A percentile compares a stretch with the other conserved stretches of the same genome.
phyloP scores from a whole-genome alignment of 108 stramenopile species.

The Cyclostephanos invisitatus region DNA sequence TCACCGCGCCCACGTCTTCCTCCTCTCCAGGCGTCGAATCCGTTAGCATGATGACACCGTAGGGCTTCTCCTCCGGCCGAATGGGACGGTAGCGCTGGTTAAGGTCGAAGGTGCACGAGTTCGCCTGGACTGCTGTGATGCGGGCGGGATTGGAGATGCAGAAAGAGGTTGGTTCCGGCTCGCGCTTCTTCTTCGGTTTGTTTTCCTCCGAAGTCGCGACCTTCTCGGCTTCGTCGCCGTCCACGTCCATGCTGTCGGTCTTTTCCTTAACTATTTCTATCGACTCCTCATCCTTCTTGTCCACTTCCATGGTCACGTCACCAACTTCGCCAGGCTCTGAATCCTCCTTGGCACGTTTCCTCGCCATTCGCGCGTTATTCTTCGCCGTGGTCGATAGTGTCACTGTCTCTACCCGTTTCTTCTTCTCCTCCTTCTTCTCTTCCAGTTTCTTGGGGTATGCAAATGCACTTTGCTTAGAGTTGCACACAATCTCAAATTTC shows the following conservation, averaged over 20 bases:
- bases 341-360: slow-evolving; percentile 90
- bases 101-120: slow-evolving; percentile 74
- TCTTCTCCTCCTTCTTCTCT: slow-evolving; percentile 99
- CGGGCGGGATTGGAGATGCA: slow-evolving; percentile 80
- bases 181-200: slow-evolving; percentile 83
- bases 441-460: slow-evolving; percentile 96
- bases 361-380: slow-evolving; percentile 91
- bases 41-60: slow-evolving; percentile 85
- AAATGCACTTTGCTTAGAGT: slow-evolving; percentile 89
- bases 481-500: slow-evolving; percentile 90
- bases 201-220: slow-evolving; percentile 55
- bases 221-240: slow-evolving; percentile 62
- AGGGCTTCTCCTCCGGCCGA: slow-evolving; percentile 70
- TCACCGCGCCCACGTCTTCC: slow-evolving; percentile 84
- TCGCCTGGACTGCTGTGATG: slow-evolving; percentile 78
- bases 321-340: slow-evolving; percentile 52
- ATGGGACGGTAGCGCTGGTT: slow-evolving; percentile 86
- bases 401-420: slow-evolving; percentile 96
- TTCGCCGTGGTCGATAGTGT: slow-evolving; percentile 97
- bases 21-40: slow-evolving; percentile 86
- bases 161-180: slow-evolving; percentile 81
- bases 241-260: slow-evolving; percentile 63
- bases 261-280: slow-evolving; percentile 55
- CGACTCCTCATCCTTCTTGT: slow-evolving; percentile 57
- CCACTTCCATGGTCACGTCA: slow-evolving; percentile 72